phyloP scores from a whole-genome alignment of 352 stramenopile genomes.

The Pythium vanterpoolii region DNA sequence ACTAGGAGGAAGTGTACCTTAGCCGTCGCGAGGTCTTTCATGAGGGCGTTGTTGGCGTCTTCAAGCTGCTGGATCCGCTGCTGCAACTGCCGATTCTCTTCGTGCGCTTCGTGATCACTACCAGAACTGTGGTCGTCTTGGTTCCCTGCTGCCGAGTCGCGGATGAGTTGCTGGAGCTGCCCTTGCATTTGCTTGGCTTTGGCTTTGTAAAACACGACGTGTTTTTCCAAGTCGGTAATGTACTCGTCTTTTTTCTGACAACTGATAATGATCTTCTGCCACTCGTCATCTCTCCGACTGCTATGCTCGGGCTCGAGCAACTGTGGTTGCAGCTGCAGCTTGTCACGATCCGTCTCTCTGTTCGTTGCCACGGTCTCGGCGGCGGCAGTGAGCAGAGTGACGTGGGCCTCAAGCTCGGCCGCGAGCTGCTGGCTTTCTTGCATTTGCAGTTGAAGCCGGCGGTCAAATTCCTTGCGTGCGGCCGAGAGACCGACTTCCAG shows the following conservation, averaged over 20 bases:
- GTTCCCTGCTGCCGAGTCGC: constrained; percentile 44
- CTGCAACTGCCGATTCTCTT: constrained; percentile 31
- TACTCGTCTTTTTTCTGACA: constrained; percentile 83
- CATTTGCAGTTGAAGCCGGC: constrained; percentile 46
- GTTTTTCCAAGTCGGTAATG: constrained; percentile 78
- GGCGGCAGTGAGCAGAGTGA: constrained; percentile 27
- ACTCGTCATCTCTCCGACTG: constrained; percentile 42
- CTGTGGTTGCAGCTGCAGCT: constrained; percentile 15
- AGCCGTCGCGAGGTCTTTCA: constrained; percentile 69
- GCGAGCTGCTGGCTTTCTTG: constrained; percentile 37
- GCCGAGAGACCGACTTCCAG: constrained; percentile 59
- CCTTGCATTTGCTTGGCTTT: constrained; percentile 84
- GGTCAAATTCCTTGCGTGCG: constrained; percentile 70
- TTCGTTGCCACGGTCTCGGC: constrained; percentile 7
- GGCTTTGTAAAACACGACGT: constrained; percentile 84
- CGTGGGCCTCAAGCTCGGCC: constrained; percentile 37
- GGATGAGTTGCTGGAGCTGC: constrained; percentile 80
- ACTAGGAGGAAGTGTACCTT: too few relatives aligned
- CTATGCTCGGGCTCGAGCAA: constrained; percentile 20
- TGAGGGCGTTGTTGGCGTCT: constrained; percentile 66
- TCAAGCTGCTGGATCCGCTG: constrained; percentile 69
- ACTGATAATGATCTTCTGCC: constrained; percentile 64
- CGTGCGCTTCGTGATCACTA: constrained; percentile 18
- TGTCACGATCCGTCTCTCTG: not conserved
- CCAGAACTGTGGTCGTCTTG: constrained; percentile 24